phyloP scores from a whole-genome alignment of 148 eudicot genomes.

The Chenopodium album region DNA sequence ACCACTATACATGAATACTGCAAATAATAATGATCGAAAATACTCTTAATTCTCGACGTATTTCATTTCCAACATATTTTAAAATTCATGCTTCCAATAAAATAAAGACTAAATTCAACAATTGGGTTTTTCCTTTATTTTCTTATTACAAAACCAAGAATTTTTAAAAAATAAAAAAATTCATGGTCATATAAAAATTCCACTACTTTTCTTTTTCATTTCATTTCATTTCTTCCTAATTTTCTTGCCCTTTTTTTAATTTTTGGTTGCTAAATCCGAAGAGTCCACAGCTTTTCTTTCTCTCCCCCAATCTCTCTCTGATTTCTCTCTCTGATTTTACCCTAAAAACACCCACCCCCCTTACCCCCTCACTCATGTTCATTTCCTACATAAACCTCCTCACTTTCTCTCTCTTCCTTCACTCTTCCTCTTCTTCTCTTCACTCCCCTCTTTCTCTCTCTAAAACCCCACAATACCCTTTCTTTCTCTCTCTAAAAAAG shows the following conservation, averaged over 20 bases:
- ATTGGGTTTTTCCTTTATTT: neutral
- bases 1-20: too few species aligned
- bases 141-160: neutral
- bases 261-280: slow-evolving; percentile 19
- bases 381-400: slow-evolving; percentile 40
- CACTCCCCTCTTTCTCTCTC: slow-evolving; percentile 6
- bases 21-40: too few species aligned
- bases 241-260: neutral
- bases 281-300: slow-evolving; percentile 30
- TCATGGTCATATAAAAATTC: slow-evolving; percentile 7
- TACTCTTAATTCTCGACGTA: too few species aligned
- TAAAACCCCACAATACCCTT: slow-evolving; percentile 16
- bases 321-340: slow-evolving; percentile 28
- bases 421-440: neutral
- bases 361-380: slow-evolving; percentile 6
- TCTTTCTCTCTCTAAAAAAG: neutral
- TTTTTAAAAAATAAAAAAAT: neutral
- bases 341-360: slow-evolving; percentile 31
- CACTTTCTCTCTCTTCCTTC: slow-evolving; percentile 19
- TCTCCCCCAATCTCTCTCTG: slow-evolving; percentile 28
- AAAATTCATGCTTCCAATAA: too few species aligned
- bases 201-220: neutral
- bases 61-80: too few species aligned
- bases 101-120: neutral
- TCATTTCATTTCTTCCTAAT: neutral